Evolutionary conservation across 2,329 filamentous ascomycete genomes (phyloP), one percentile per base, ranked within the genome.

Genomic region (Metarhizium sp.): DNA sequence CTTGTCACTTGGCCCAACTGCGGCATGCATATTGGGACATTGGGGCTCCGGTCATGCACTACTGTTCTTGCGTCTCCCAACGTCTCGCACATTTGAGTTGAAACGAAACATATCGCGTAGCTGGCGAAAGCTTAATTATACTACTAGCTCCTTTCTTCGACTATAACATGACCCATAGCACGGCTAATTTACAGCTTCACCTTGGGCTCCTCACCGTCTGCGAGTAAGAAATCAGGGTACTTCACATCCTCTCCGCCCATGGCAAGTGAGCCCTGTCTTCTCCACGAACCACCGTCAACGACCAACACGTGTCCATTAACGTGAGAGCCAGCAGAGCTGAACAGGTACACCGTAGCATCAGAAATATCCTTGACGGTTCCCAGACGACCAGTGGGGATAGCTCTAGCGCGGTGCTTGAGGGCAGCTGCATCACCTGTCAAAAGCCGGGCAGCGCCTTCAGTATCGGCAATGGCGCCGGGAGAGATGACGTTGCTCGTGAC

Each of bases 341-440:
- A 94, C 55, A 97, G 70, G 64, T 85, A 99, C 0, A 97, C 82
- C 0, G 92, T 96, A 1, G 92, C 89, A 70, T 99, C 92, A 0
- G 91, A 88, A 64, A 99, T 91, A 66, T 99, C 92, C 60, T 87
- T 87, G 30, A 95, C 83, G 0, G 81, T 81, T 6, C 92, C 94
- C 70, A 84, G 84, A 55, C 92, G 79, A 1, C 90, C 90, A 2
- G 85, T 73, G 0, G 94, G 94, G 42, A 95, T 79, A 8, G 68
- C 65, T 59, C 71, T 75, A 4, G 63, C 66, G 51, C 70, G 66
- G 42, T 69, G 61, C 29, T 67, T 63, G 51, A 61, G 55, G 53
- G 71, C 67, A 7, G 67, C 63, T 46, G 67, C 62, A 18, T 60
- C 63, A 52, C 62, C 68, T 62, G 75, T 77, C 8, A 78, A 71